A percentile compares a stretch with the other conserved stretches of the same genome.
Evolutionary conservation across 768 basidiomycete genomes (phyloP).

Genomic region (Asterophora lycoperdoides): DNA sequence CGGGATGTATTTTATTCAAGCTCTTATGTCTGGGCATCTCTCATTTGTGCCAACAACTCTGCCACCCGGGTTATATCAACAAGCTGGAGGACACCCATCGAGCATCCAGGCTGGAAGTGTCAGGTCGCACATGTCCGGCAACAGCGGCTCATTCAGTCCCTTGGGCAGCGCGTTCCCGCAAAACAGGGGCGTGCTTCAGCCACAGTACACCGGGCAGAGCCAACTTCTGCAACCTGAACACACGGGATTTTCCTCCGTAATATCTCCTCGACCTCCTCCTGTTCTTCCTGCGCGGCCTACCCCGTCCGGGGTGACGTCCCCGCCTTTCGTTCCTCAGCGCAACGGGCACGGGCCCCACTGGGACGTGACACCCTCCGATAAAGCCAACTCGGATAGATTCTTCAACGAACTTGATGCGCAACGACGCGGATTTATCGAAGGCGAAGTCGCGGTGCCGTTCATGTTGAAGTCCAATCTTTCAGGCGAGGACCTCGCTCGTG

Average conservation of each 20-base stretch:
- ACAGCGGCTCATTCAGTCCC: slow-evolving; percentile 61
- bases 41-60: slow-evolving; percentile 67
- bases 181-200: slow-evolving; percentile 39
- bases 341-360: slow-evolving; percentile 44
- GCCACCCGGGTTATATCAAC: slow-evolving; percentile 83
- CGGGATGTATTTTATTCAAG: slow-evolving; percentile 95
- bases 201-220: slow-evolving; percentile 64
- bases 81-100: slow-evolving; percentile 49
- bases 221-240: slow-evolving; percentile 46
- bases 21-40: slow-evolving; percentile 77
- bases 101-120: slow-evolving; percentile 29
- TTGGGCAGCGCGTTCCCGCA: slow-evolving; percentile 37
- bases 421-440: slow-evolving; percentile 79
- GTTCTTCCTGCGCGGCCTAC: slow-evolving; percentile 39
- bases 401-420: slow-evolving; percentile 80
- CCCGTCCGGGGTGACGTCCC: slow-evolving; percentile 16
- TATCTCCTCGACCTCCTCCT: slow-evolving; percentile 29
- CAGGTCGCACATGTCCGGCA: slow-evolving; percentile 55
- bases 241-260: slow-evolving; percentile 34
- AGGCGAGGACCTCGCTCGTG: slow-evolving; percentile 78
- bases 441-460: slow-evolving; percentile 93
- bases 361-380: slow-evolving; percentile 84
- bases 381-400: slow-evolving; percentile 68
- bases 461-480: slow-evolving; percentile 86
- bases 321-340: slow-evolving; percentile 24